These are phyloP conservation scores for Pulveroboletus sp. DNA, from an alignment of 1,284 basidiomycete species.

Conservation along the genomic window DNA sequence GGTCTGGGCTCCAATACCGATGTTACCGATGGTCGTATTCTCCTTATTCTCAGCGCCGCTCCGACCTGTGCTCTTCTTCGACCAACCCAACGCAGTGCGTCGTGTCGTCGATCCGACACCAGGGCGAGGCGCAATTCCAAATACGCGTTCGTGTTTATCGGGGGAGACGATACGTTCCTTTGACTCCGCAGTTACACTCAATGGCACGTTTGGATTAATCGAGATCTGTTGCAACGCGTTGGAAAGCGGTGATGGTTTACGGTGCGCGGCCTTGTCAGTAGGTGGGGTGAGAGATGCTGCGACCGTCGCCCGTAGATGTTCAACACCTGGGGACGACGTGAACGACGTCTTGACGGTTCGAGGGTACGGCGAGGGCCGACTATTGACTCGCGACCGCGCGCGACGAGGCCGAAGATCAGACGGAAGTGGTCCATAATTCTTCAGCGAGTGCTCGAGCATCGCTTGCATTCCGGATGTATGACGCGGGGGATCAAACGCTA, in stretches of 20 bases:
- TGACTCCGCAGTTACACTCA: not conserved
- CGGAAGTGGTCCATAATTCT: slow-evolving; percentile 68
- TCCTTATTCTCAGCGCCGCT: slow-evolving; percentile 54
- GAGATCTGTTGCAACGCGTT: slow-evolving; percentile 28
- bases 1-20: not conserved
- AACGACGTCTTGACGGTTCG: slow-evolving; percentile 46
- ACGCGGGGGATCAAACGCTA: slow-evolving; percentile 71
- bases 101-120: slow-evolving; percentile 55
- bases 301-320: slow-evolving; percentile 37
- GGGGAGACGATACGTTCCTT: slow-evolving; percentile 13
- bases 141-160: slow-evolving; percentile 39
- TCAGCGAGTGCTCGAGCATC: slow-evolving; percentile 68
- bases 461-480: slow-evolving; percentile 68
- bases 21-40: slow-evolving; percentile 35
- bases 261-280: not conserved
- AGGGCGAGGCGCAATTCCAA: slow-evolving; percentile 48
- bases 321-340: slow-evolving; percentile 43
- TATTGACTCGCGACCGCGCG: slow-evolving; percentile 63
- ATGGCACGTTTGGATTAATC: slow-evolving; percentile 27
- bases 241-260: slow-evolving; percentile 11
- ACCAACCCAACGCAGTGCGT: slow-evolving; percentile 59
- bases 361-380: slow-evolving; percentile 73
- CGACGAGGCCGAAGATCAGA: slow-evolving; percentile 63
- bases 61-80: slow-evolving; percentile 54
- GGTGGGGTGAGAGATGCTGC: slow-evolving; percentile 31